Percentiles rank a stretch among this genome's conserved stretches.
Conservation (phyloP, 2,329 filamentous ascomycete species). For the Amylocarpus encephaloides region DNA sequence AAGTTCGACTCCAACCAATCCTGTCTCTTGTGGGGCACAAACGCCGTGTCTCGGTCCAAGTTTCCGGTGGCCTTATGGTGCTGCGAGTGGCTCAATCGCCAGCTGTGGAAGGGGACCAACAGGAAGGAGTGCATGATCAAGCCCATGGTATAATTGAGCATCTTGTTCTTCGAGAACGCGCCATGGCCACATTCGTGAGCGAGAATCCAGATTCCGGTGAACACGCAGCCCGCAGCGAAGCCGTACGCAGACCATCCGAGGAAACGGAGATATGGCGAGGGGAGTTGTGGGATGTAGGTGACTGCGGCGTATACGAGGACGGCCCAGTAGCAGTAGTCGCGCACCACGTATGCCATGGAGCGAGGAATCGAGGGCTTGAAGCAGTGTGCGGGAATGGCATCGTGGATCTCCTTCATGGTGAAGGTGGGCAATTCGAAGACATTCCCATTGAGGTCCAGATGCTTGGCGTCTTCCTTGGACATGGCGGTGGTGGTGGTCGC, state of each 20-base stretch:
- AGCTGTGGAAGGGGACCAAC: slow-evolving; percentile 65
- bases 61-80: slow-evolving; percentile 65
- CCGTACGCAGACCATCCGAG: slow-evolving; percentile 54
- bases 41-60: slow-evolving; percentile 62
- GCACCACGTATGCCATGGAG: slow-evolving; percentile 52
- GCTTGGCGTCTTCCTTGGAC: slow-evolving; percentile 38
- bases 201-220: slow-evolving; percentile 66
- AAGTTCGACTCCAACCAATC: slow-evolving; percentile 27
- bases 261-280: slow-evolving; percentile 40
- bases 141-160: slow-evolving; percentile 57
- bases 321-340: slow-evolving; percentile 48
- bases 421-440: slow-evolving; percentile 30
- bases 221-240: slow-evolving; percentile 59
- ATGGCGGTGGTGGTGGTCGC: neutral
- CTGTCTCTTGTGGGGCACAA: slow-evolving; percentile 46
- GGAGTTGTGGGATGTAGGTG: slow-evolving; percentile 47
- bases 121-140: slow-evolving; percentile 60
- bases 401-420: slow-evolving; percentile 33
- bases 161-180: slow-evolving; percentile 53
- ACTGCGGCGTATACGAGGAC: slow-evolving; percentile 43
- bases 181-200: slow-evolving; percentile 68
- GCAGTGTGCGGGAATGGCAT: slow-evolving; percentile 55
- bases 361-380: slow-evolving; percentile 51
- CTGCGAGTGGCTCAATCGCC: slow-evolving; percentile 63
- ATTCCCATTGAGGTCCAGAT: slow-evolving; percentile 31